Base-by-base conservation (phyloP, 768 basidiomycete species). In the Cytidiella melzeri region DNA sequence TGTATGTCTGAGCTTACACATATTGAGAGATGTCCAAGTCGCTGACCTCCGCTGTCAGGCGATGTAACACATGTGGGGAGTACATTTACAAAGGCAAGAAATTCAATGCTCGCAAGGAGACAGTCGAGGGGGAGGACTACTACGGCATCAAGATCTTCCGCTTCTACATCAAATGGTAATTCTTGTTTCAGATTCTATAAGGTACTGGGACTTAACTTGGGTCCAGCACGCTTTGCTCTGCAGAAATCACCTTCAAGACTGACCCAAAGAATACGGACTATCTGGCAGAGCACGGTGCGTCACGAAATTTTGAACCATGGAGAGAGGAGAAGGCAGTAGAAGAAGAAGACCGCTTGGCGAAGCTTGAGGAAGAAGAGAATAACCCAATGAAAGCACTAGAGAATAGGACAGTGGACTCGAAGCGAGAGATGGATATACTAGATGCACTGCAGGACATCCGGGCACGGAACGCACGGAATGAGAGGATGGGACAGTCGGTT, bases 1-100 rank as follows among this genome's bases (percentile, higher is more conserved):
- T 99, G 96, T 86, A 68, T 57, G 81, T 70, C 12, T 30, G 27
- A 10, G n/a, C n/a, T n/a, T n/a, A n/a, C n/a, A n/a, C n/a, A n/a
- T n/a, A n/a, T 49, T 6, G 12, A 27, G 10, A 24, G 19, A 24
- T 6, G 41, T 18, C 20, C 37, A 19, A 13, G 11, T 19, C 12
- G 18, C 5, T 45, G 43, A 39, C 36, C 13, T 2, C 2, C 25
- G n/a, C 7, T 20, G 24, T 23, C 40, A 91, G 89, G 88, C 83
- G 90, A 58, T 88, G 87, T 61, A 94, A 92, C 59, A 91, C 91
- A 3, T 99, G 96, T 60, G 96, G 94, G 42, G 96, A 99, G 70
- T 99, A 98, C 61, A 88, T 99, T 47, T 95, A 97, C 70, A 97
- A 99, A 66, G 96, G 96, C 41, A 99, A 99, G 75, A 99, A 99